phyloP scores from a whole-genome alignment of 2,329 filamentous ascomycete species.

The Colletotrichum aenigma region DNA sequence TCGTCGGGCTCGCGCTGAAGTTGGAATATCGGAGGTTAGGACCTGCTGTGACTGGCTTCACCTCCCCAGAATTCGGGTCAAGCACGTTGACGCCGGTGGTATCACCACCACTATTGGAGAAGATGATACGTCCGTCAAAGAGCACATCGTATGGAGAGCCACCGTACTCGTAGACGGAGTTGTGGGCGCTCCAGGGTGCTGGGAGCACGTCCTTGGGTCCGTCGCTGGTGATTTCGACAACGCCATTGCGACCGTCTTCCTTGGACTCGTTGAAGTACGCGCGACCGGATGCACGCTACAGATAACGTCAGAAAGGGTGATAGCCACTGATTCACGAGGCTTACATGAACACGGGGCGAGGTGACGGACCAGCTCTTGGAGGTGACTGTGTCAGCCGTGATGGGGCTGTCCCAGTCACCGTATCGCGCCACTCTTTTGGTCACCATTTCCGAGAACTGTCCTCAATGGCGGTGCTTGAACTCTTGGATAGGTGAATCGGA shows the following conservation, averaged over 20 bases:
- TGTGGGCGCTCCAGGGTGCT: constrained; percentile 44
- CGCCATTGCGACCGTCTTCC: constrained; percentile 44
- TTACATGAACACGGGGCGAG: constrained; percentile 40
- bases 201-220: constrained; percentile 46
- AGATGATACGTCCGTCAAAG: constrained; percentile 45
- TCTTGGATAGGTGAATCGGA: not conserved
- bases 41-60: constrained; percentile 34
- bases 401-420: constrained; percentile 43
- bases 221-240: constrained; percentile 44
- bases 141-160: constrained; percentile 48
- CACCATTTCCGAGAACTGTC: constrained; percentile 19
- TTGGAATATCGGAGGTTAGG: constrained; percentile 47
- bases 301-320: not conserved
- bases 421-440: constrained; percentile 33
- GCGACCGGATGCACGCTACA: constrained; percentile 31
- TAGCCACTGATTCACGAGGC: not conserved
- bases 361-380: constrained; percentile 36
- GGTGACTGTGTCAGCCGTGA: constrained; percentile 39
- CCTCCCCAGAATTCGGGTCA: constrained; percentile 37
- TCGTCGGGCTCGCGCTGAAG: constrained; percentile 44
- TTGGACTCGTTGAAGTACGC: constrained; percentile 42
- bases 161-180: constrained; percentile 58
- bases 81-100: constrained; percentile 48
- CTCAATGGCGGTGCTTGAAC: accelerated
- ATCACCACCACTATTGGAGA: constrained; percentile 40